phyloP scores from a whole-genome alignment of 2,329 filamentous ascomycete species.

The Epichloe elymi region DNA sequence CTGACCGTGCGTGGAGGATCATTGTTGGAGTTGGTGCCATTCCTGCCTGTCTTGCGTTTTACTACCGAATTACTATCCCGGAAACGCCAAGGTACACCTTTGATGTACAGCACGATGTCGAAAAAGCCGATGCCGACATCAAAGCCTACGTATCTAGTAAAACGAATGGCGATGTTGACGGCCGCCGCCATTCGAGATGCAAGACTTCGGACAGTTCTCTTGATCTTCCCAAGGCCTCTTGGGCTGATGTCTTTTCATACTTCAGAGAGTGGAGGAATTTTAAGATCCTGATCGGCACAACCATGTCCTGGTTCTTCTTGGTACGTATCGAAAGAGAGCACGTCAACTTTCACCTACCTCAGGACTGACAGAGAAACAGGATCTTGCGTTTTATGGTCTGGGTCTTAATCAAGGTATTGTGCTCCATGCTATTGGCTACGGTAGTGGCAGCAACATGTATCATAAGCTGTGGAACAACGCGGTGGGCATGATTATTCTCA shows the following conservation, averaged over 20 bases:
- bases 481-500: constrained; percentile 63
- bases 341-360: neutral
- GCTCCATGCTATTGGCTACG: constrained; percentile 59
- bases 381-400: constrained; percentile 56
- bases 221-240: constrained; percentile 55
- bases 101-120: constrained; percentile 61
- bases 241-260: constrained; percentile 52
- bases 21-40: constrained; percentile 69
- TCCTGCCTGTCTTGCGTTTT: constrained; percentile 67
- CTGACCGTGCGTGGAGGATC: constrained; percentile 72
- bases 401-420: constrained; percentile 66
- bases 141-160: constrained; percentile 42
- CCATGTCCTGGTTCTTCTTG: constrained; percentile 71
- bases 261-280: constrained; percentile 58
- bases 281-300: constrained; percentile 61
- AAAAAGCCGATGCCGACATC: constrained; percentile 63
- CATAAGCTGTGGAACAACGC: constrained; percentile 57
- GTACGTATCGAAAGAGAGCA: constrained; percentile 17
- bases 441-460: constrained; percentile 50
- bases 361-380: constrained; percentile 25
- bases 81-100: constrained; percentile 78
- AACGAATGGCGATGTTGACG: constrained; percentile 33
- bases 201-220: constrained; percentile 39
- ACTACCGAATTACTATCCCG: constrained; percentile 74
- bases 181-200: constrained; percentile 36